A percentile compares a stretch with the other conserved stretches of the same genome.
These are phyloP conservation scores for Symbiotaphrina buchneri DNA, from an alignment of 495 filamentous ascomycete genomes.

Conservation along the genomic window DNA sequence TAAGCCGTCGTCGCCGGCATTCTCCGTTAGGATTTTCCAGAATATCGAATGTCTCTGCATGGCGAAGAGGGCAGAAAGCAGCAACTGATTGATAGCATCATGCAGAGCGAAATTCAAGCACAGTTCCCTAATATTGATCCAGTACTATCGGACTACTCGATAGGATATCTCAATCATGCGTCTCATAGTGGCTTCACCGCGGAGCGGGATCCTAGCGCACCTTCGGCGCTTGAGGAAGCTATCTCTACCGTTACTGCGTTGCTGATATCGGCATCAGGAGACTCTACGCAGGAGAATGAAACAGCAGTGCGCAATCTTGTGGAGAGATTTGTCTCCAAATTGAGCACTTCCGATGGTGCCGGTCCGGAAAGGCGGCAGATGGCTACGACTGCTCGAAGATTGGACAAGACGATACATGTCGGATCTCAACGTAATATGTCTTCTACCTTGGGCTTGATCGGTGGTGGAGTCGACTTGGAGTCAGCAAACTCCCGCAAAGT, in stretches of 20 bases:
- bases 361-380: constrained; percentile 45
- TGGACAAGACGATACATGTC: constrained; percentile 92
- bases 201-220: constrained; percentile 42
- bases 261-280: constrained; percentile 75
- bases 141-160: constrained; percentile 78
- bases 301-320: constrained; percentile 62
- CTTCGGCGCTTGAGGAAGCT: constrained; percentile 65
- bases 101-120: constrained; percentile 82
- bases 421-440: constrained; percentile 87
- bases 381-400: constrained; percentile 53
- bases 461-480: constrained; percentile 73
- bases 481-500: constrained; percentile 81
- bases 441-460: constrained; percentile 74
- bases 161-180: constrained; percentile 85
- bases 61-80: too few relatives aligned
- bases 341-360: constrained; percentile 48
- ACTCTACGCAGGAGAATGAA: constrained; percentile 45
- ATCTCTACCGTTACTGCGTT: constrained; percentile 64
- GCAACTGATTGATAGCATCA: constrained; percentile 12
- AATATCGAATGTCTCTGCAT: too few relatives aligned
- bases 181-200: constrained; percentile 50
- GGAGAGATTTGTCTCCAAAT: constrained; percentile 69
- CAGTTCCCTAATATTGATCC: constrained; percentile 78
- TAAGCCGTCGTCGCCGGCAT: too few relatives aligned
- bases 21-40: too few relatives aligned